Base-by-base conservation (phyloP, 306 rosid genomes). In the Ormosia emarginata region DNA sequence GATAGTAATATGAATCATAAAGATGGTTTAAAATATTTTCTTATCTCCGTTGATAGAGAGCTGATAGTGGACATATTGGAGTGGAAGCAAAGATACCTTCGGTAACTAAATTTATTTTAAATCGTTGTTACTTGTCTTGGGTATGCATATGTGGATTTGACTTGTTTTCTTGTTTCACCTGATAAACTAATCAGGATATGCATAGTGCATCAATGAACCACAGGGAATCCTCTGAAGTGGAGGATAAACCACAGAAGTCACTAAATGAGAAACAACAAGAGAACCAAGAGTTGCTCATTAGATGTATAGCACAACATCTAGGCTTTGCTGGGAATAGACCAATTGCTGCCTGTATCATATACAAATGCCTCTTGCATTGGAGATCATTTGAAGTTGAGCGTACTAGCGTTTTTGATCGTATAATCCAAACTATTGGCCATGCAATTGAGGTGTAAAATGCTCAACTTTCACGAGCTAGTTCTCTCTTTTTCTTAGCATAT, bases 321-420 rank as follows among this genome's bases (percentile, higher is more conserved):
- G 92, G 90, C 64, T 89, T 89, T 87, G 75, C 87, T 49, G 90
- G 87, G 81, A 87, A 82, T 64, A 89, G 87, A 79, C 90, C 92
- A 67, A 65, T 84, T 77, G 89, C 90, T 73, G 87, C 92, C 40
- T 89, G 92, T 75, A 80, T 85, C 80, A 74, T 87, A 87, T 89
- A 84, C 82, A 89, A 87, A 78, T 86, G 90, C 75, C 90, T 89
- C 67, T 78, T 89, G 87, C 92, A 89, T 49, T 89, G 92, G 92
- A 85, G 92, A 89, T 89, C 92, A 43, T 89, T 89, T 85, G 92
- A 89, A 85, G 92, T 85, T 77, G 92, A 89, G 80, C 86, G 92
- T 8, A 89, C 92, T 14, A 87, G 90, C 18, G 79, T 89, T 75
- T 89, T 89, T 64, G 92, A 89, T 85, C 90, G 92, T 8, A 85